Evolutionary conservation across 306 rosid species (phyloP).

Genomic region (Ormosia emarginata): DNA sequence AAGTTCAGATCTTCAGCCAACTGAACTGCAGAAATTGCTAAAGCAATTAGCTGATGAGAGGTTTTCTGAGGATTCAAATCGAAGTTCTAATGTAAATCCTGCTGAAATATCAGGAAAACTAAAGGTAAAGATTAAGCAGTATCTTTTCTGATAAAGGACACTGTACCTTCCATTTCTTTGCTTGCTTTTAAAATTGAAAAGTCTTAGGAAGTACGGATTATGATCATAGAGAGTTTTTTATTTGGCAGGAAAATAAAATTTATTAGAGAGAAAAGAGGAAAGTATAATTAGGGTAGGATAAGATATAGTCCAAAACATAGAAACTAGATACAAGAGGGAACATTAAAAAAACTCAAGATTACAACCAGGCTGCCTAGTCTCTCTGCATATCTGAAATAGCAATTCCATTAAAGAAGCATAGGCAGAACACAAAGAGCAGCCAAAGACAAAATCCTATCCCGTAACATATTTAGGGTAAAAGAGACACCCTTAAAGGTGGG

Average conservation of each 20-base stretch:
- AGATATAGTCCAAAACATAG: neutral
- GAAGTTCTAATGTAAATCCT: slow-evolving; percentile 28
- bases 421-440: neutral
- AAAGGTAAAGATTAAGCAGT: slow-evolving; percentile 37
- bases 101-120: slow-evolving; percentile 39
- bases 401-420: neutral
- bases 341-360: neutral
- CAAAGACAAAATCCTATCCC: neutral
- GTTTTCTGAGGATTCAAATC: slow-evolving; percentile 48
- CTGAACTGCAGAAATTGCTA: slow-evolving; percentile 68
- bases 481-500: neutral
- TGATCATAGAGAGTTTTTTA: neutral
- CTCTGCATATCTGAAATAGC: neutral
- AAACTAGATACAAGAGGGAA: neutral
- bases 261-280: neutral
- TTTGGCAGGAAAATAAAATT: neutral
- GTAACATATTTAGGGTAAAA: neutral
- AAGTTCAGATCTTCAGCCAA: slow-evolving; percentile 48
- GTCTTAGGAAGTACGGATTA: neutral
- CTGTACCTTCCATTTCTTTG: neutral
- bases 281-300: neutral
- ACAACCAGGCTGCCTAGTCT: neutral
- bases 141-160: neutral
- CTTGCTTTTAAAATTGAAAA: neutral
- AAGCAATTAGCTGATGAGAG: slow-evolving; percentile 74